Evolutionary conservation across 2,329 filamentous ascomycete genomes (phyloP).

Genomic region (Aspergillus udagawae): DNA sequence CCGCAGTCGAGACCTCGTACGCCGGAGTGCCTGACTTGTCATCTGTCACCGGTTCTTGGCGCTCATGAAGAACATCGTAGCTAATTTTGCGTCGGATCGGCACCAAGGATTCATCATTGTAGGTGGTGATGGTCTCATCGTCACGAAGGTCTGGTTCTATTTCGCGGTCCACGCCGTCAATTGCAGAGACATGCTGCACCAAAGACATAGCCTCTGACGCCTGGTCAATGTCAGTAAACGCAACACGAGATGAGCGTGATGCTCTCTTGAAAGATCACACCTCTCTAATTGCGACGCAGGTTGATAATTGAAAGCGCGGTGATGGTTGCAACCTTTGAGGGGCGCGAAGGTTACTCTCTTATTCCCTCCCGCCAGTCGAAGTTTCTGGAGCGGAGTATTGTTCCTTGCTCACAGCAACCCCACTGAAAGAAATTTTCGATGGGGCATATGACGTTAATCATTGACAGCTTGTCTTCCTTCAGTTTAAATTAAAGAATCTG

Average conservation of each 20-base stretch:
- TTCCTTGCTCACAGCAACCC: neutral
- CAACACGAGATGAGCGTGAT: neutral
- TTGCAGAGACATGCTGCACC: slow-evolving; percentile 48
- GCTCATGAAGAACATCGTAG: slow-evolving; percentile 43
- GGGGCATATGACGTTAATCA: neutral
- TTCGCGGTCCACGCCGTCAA: slow-evolving; percentile 48
- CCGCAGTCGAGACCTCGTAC: slow-evolving; percentile 42
- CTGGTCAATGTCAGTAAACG: neutral
- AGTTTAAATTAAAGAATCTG: neutral
- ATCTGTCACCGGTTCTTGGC: slow-evolving; percentile 31
- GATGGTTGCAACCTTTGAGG: neutral
- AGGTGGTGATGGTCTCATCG: slow-evolving; percentile 11
- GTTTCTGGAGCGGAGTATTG: neutral
- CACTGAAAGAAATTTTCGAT: neutral
- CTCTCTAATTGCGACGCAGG: neutral
- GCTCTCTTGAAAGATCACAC: neutral
- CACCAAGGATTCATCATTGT: slow-evolving; percentile 13
- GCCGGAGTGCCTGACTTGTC: slow-evolving; percentile 41
- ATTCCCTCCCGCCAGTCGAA: neutral
- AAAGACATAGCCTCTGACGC: slow-evolving; percentile 43
- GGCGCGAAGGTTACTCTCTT: neutral
- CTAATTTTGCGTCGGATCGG: slow-evolving; percentile 40
- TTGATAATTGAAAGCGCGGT: neutral
- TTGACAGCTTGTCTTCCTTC: neutral
- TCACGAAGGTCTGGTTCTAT: slow-evolving; percentile 17